Conservation (phyloP, 495 filamentous ascomycete genomes). For the Aspergillus coremiiformis region DNA sequence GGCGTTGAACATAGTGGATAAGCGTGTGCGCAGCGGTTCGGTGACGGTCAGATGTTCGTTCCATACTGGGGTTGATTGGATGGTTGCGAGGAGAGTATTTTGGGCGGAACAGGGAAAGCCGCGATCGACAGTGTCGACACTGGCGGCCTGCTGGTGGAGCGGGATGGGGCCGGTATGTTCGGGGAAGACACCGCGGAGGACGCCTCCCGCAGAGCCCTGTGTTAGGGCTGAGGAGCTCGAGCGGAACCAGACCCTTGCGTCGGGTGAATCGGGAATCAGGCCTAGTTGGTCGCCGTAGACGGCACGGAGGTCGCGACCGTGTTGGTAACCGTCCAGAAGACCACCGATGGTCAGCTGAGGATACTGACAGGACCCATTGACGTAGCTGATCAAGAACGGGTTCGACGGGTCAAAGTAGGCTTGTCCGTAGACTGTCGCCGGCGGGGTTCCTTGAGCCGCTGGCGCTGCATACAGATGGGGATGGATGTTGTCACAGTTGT, state of each 20-base stretch:
- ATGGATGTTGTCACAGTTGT: conserved; percentile 34
- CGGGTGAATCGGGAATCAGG: conserved; percentile 19
- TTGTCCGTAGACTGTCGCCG: conserved; percentile 34
- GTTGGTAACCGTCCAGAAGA: conserved; percentile 35
- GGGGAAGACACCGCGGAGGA: conserved; percentile 36
- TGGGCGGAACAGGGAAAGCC: conserved; percentile 31
- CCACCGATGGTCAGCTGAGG: conserved; percentile 40
- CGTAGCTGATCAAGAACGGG: conserved; percentile 26
- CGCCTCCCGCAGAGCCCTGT: conserved; percentile 33
- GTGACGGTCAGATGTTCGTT: conserved; percentile 33
- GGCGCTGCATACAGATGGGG: conserved; percentile 34
- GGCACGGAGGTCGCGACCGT: conserved; percentile 34
- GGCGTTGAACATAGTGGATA: conserved; percentile 33
- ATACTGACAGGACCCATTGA: conserved; percentile 38
- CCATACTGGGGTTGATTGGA: conserved; percentile 31
- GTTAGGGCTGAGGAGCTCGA: conserved; percentile 34
- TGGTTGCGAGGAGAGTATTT: conserved; percentile 14
- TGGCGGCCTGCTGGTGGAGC: conserved; percentile 32
- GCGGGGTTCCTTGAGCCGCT: conserved; percentile 14
- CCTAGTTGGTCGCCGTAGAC: conserved; percentile 33
- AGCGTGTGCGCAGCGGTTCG: conserved; percentile 19
- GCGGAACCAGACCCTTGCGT: conserved; percentile 32
- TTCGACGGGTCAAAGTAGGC: conserved; percentile 34
- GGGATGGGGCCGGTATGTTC: conserved; percentile 27
- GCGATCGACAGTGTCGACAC: conserved; percentile 33